Percentiles rank a stretch among this genome's conserved stretches.
These are phyloP conservation scores for Ascosphaera apis DNA, from an alignment of 2,329 filamentous ascomycete genomes.

Conservation along the genomic window DNA sequence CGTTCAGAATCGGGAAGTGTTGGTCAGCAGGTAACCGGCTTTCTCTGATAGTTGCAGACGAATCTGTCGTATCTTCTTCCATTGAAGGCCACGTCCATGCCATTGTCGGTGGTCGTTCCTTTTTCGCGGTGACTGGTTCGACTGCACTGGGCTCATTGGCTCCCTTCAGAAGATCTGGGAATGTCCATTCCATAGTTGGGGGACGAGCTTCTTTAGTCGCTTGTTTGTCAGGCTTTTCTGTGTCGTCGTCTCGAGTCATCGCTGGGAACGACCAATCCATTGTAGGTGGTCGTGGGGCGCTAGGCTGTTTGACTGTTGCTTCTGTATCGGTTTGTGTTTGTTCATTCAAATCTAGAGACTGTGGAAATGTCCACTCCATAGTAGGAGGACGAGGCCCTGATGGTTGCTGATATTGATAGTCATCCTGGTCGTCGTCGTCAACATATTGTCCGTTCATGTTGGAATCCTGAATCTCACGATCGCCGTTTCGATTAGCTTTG, in stretches of 20 bases:
- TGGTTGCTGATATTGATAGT: conserved; percentile 11
- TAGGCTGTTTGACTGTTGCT: too few species aligned
- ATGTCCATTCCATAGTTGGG: conserved; percentile 23
- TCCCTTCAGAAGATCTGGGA: conserved; percentile 8
- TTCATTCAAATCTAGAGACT: conserved; percentile 8
- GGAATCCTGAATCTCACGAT: conserved; percentile 20
- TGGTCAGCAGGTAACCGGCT: neutral
- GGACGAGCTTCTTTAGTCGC: conserved; percentile 9
- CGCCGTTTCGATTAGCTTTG: conserved; percentile 29
- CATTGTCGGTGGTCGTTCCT: conserved; percentile 4
- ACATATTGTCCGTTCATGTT: conserved; percentile 7
- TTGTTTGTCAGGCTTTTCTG: conserved; percentile 4
- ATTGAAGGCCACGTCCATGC: conserved; percentile 6
- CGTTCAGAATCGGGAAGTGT: neutral
- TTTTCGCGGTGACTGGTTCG: neutral
- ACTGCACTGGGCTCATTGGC: neutral
- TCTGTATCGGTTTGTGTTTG: conserved; percentile 3
- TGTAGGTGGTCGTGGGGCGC: too few species aligned
- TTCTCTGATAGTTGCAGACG: neutral
- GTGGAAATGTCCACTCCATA: conserved; percentile 25
- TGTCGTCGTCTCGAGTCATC: conserved; percentile 13
- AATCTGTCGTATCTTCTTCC: neutral
- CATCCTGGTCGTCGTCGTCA: conserved; percentile 9
- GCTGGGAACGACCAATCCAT: conserved; percentile 33
- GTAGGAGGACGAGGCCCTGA: conserved; percentile 21